Conservation (phyloP, 2,329 filamentous ascomycete species). For the Aureobasidium sp. region DNA sequence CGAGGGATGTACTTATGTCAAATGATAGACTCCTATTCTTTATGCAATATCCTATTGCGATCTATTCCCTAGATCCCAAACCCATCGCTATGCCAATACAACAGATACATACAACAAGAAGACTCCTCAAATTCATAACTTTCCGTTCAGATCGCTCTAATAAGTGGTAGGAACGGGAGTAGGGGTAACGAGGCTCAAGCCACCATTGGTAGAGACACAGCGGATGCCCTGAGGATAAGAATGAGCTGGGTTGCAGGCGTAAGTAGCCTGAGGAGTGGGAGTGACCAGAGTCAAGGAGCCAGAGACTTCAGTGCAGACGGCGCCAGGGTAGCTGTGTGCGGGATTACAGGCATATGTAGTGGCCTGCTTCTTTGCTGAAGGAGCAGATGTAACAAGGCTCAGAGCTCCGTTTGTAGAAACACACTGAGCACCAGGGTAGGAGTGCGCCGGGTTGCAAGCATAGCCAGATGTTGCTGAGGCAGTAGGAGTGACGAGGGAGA, state of each 20-base stretch:
- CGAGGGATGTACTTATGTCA: too few species aligned
- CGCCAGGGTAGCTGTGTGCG: not conserved
- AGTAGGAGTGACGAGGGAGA: constrained; percentile 2
- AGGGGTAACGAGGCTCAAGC: constrained; percentile 6
- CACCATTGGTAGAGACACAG: not conserved
- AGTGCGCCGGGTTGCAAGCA: constrained; percentile 3
- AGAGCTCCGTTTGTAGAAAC: not conserved
- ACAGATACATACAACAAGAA: not conserved
- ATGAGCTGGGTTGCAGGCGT: not conserved
- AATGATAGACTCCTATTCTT: too few species aligned
- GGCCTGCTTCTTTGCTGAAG: not conserved
- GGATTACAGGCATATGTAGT: constrained; percentile 1
- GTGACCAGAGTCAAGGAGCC: constrained; percentile 1
- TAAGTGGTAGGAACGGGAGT: not conserved
- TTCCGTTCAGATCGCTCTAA: not conserved
- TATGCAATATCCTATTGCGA: too few species aligned
- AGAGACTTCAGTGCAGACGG: not conserved
- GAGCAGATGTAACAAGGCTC: not conserved
- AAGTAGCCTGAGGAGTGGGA: not conserved
- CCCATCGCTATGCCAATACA: not conserved
- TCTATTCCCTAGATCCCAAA: not conserved
- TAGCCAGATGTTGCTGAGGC: not conserved
- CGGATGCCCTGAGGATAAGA: not conserved
- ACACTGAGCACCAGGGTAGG: not conserved
- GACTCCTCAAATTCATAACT: not conserved